These are phyloP conservation scores for Gamsiella multidivaricata DNA, from an alignment of 192 early-diverging fungal species.

Conservation along the genomic window DNA sequence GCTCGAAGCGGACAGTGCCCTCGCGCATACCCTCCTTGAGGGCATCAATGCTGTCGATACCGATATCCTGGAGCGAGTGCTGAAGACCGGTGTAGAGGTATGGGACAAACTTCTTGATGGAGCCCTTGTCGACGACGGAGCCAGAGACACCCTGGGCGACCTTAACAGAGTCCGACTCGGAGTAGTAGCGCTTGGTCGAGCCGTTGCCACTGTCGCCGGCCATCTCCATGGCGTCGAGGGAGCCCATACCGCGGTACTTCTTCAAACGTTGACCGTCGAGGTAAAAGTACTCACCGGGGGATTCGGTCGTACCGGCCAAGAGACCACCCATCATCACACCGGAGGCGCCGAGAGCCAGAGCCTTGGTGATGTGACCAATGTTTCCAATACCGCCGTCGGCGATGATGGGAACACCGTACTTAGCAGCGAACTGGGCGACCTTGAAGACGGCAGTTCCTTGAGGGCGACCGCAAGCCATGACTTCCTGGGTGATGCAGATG, in stretches of 20 bases:
- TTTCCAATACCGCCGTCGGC: conserved; percentile 98
- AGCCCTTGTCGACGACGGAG: conserved; percentile 97
- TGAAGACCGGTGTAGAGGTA: conserved; percentile 95
- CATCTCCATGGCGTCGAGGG: conserved; percentile 95
- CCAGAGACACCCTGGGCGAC: conserved; percentile 99
- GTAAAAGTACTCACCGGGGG: conserved; percentile 99
- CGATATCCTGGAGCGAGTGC: conserved; percentile 98
- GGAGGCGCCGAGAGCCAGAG: conserved; percentile 92
- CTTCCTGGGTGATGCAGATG: conserved; percentile 99
- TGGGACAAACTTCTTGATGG: conserved; percentile 90
- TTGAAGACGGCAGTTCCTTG: conserved; percentile 97
- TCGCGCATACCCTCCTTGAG: conserved; percentile 74
- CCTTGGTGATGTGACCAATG: conserved; percentile 98
- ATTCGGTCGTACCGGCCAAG: conserved; percentile 94
- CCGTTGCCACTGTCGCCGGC: conserved; percentile 77
- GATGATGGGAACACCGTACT: conserved; percentile 95
- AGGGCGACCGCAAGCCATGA: conserved; percentile 98
- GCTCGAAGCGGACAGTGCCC: conserved; percentile 92
- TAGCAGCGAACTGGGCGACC: conserved; percentile 92
- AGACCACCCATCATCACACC: conserved; percentile 99
- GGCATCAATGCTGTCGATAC: conserved; percentile 71
- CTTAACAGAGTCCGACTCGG: conserved; percentile 97
- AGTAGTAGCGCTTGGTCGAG: conserved; percentile 93
- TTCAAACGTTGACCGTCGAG: conserved; percentile 97
- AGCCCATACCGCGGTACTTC: conserved; percentile 99